A percentile compares a stretch with the other conserved stretches of the same genome.
These are phyloP conservation scores for Geotrichum europaeum DNA, from an alignment of 1,139 yeast species.

Conservation along the genomic window DNA sequence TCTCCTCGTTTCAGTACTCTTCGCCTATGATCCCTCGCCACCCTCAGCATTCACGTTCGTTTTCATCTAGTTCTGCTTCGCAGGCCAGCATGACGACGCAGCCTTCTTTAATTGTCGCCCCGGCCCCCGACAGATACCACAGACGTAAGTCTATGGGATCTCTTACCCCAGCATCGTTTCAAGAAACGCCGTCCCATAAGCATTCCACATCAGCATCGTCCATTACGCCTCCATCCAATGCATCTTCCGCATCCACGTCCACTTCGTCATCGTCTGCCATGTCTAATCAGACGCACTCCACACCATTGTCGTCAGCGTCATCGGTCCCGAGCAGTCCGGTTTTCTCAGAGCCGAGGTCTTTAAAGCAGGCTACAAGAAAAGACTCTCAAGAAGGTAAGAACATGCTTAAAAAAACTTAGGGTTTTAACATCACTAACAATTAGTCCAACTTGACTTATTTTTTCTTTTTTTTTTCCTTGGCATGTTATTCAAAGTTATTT, in stretches of 20 bases:
- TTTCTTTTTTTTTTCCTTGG: neutral
- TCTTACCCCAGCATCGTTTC: slow-evolving; percentile 13
- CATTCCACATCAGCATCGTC: slow-evolving; percentile 16
- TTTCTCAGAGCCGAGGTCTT: slow-evolving; percentile 5
- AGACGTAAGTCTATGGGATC: slow-evolving; percentile 25
- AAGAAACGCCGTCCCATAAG: slow-evolving; percentile 1
- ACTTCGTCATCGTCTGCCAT: slow-evolving; percentile 16
- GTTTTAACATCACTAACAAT: neutral
- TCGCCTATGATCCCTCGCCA: neutral
- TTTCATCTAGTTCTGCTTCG: slow-evolving; percentile 5
- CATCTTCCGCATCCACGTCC: slow-evolving; percentile 16
- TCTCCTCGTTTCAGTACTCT: slow-evolving; percentile 6
- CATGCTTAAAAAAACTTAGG: neutral
- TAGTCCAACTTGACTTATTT: neutral
- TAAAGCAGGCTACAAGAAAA: neutral
- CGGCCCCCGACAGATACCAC: slow-evolving; percentile 31
- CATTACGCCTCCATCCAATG: slow-evolving; percentile 12
- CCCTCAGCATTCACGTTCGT: slow-evolving; percentile 13
- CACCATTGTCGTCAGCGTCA: slow-evolving; percentile 13
- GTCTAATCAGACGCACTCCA: slow-evolving; percentile 13
- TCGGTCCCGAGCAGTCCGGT: slow-evolving; percentile 12
- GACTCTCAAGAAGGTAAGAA: slow-evolving; percentile 2
- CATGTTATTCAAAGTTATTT: neutral
- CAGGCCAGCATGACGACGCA: slow-evolving; percentile 7
- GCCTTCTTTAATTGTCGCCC: slow-evolving; percentile 14